These are phyloP conservation scores for Psilocybe sp. DNA, from an alignment of 768 basidiomycete genomes.

Conservation along the genomic window DNA sequence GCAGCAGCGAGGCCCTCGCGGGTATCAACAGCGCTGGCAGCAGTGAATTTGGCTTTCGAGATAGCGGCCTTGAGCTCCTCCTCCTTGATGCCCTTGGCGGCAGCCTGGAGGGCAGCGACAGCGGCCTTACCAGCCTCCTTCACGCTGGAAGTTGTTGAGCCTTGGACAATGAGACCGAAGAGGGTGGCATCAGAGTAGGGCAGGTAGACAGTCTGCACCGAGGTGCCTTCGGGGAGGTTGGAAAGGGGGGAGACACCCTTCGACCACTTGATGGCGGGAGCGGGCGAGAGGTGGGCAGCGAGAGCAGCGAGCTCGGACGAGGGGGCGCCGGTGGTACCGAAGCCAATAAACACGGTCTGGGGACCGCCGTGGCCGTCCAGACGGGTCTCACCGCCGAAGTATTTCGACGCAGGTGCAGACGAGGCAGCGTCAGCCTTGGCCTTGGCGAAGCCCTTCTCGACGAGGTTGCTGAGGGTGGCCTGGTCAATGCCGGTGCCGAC, in stretches of 20 bases:
- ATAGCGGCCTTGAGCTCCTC: slow-evolving; percentile 81
- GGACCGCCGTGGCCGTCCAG: slow-evolving; percentile 57
- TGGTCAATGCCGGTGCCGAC: slow-evolving; percentile 86
- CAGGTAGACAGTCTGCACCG: slow-evolving; percentile 72
- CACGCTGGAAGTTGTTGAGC: slow-evolving; percentile 56
- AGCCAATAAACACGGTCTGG: slow-evolving; percentile 86
- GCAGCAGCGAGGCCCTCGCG: slow-evolving; percentile 62
- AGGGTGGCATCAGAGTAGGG: slow-evolving; percentile 92
- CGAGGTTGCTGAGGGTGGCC: slow-evolving; percentile 63
- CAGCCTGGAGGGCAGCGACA: slow-evolving; percentile 63
- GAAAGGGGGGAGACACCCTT: slow-evolving; percentile 69
- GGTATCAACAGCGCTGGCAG: slow-evolving; percentile 67
- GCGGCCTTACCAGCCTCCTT: slow-evolving; percentile 68
- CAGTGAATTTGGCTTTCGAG: slow-evolving; percentile 84
- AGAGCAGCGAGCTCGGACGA: slow-evolving; percentile 77
- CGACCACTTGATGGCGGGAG: slow-evolving; percentile 85
- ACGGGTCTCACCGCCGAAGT: slow-evolving; percentile 86
- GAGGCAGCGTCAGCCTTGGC: slow-evolving; percentile 36
- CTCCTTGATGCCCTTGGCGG: slow-evolving; percentile 54
- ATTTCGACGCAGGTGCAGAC: slow-evolving; percentile 36
- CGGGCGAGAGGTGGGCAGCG: slow-evolving; percentile 75
- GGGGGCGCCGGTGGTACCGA: slow-evolving; percentile 66
- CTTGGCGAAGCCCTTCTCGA: slow-evolving; percentile 61
- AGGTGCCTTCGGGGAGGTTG: slow-evolving; percentile 55
- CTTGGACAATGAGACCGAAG: slow-evolving; percentile 80